Conservation (phyloP, 2,329 filamentous ascomycete genomes). For the Curvularia lunata region DNA sequence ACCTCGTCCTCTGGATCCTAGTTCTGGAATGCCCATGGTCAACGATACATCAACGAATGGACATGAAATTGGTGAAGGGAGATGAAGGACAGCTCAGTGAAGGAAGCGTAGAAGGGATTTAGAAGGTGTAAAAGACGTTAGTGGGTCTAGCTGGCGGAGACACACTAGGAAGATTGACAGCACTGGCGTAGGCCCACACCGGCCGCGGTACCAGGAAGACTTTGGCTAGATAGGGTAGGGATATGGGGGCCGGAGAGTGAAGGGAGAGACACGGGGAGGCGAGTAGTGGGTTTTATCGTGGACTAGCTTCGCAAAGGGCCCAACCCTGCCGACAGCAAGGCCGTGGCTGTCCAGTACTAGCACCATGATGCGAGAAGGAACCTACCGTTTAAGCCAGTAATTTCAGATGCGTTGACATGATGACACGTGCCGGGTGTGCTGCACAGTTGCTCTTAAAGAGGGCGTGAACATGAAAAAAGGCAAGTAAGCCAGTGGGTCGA, state of each 20-base stretch:
- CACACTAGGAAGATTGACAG: conserved; percentile 38
- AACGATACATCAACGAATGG: conserved; percentile 23
- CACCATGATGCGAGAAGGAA: conserved; percentile 34
- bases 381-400: conserved; percentile 41
- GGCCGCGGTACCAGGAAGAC: conserved; percentile 31
- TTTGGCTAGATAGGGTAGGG: conserved; percentile 37
- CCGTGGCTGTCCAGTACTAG: conserved; percentile 28
- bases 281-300: conserved; percentile 34
- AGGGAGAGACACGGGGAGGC: conserved; percentile 20
- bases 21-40: conserved; percentile 41
- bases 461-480: conserved; percentile 28
- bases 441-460: conserved; percentile 18
- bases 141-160: conserved; percentile 33
- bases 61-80: conserved; percentile 28
- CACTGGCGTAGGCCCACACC: conserved; percentile 33
- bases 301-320: conserved; percentile 33
- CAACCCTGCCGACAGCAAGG: conserved; percentile 26
- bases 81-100: conserved; percentile 11
- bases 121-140: conserved; percentile 36
- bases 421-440: conserved; percentile 40
- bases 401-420: conserved; percentile 28
- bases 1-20: conserved; percentile 23
- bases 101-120: conserved; percentile 27
- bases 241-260: conserved; percentile 25
- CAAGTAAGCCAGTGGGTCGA: conserved; percentile 28